Evolutionary conservation across 2,329 filamentous ascomycete genomes (phyloP).

Genomic region (Aspergillus pseudoterreus): DNA sequence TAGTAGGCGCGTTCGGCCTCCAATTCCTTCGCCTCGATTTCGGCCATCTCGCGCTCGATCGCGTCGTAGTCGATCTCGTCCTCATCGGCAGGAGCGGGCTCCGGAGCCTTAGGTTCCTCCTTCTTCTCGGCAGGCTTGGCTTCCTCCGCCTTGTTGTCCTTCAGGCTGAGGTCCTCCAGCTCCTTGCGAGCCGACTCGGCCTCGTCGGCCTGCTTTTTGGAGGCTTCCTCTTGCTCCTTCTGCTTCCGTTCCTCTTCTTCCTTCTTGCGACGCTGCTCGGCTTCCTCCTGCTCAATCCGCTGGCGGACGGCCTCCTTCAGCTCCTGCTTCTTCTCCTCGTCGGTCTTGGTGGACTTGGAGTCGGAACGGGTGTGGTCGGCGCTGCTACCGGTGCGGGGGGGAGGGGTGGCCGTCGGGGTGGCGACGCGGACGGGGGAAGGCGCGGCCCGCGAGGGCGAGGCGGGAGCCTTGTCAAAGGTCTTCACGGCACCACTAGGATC

Average conservation of each 20-base stretch:
- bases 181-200: conserved; percentile 5
- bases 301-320: conserved; percentile 56
- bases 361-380: conserved; percentile 68
- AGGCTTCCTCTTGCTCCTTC: conserved; percentile 26
- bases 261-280: conserved; percentile 45
- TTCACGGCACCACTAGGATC: conserved; percentile 76
- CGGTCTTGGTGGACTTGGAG: conserved; percentile 67
- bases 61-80: conserved; percentile 46
- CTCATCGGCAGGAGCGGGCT: conserved; percentile 30
- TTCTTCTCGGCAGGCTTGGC: conserved; percentile 33
- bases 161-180: conserved; percentile 21
- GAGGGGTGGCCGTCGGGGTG: conserved; percentile 74
- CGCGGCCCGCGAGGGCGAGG: conserved; percentile 54
- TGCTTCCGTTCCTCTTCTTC: conserved; percentile 44
- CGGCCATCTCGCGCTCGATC: conserved; percentile 46
- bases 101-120: conserved; percentile 29
- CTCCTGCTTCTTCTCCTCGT: conserved; percentile 77
- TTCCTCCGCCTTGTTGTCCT: conserved; percentile 45
- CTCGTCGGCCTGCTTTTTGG: not conserved
- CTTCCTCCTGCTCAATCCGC: conserved; percentile 57
- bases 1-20: conserved; percentile 48
- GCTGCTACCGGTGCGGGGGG: conserved; percentile 68
- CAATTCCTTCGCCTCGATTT: conserved; percentile 45
- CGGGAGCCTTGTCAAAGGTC: conserved; percentile 64
- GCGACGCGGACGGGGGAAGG: conserved; percentile 58